phyloP scores from a whole-genome alignment of 768 basidiomycete genomes.

The Lenzites betulinus region DNA sequence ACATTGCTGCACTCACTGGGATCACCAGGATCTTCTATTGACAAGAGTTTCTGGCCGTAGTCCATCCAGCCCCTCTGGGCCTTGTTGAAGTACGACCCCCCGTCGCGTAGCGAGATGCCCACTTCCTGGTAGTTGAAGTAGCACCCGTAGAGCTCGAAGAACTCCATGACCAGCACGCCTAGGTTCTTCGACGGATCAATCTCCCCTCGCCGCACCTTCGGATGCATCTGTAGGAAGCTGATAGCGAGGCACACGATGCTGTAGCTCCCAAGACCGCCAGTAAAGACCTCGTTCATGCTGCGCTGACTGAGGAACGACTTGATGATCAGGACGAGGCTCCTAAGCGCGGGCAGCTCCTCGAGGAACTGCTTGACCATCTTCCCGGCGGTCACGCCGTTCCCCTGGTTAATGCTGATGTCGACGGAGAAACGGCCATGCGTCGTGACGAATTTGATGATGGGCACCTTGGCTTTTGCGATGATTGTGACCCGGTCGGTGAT shows the following conservation, averaged over 20 bases:
- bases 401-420: conserved; percentile 93
- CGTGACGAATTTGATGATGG: conserved; percentile 95
- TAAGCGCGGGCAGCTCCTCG: conserved; percentile 72
- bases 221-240: conserved; percentile 97
- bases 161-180: conserved; percentile 94
- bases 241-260: conserved; percentile 91
- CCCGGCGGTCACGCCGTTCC: conserved; percentile 78
- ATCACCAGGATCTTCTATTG: conserved; percentile 94
- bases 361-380: conserved; percentile 82
- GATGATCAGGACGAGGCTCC: conserved; percentile 81
- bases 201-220: conserved; percentile 86
- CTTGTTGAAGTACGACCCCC: conserved; percentile 90
- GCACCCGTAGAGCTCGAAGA: conserved; percentile 93
- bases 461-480: conserved; percentile 92
- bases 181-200: conserved; percentile 87
- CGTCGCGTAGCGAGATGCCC: conserved; percentile 85
- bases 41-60: conserved; percentile 59
- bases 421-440: conserved; percentile 80
- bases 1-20: conserved; percentile 54
- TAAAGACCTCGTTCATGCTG: conserved; percentile 97
- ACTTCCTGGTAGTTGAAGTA: conserved; percentile 91
- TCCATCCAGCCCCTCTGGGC: conserved; percentile 79
- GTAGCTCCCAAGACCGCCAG: conserved; percentile 93
- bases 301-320: conserved; percentile 90
- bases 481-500: conserved; percentile 84